Conservation (phyloP, 2,329 filamentous ascomycete species). For the Scytalidium lignicola region DNA sequence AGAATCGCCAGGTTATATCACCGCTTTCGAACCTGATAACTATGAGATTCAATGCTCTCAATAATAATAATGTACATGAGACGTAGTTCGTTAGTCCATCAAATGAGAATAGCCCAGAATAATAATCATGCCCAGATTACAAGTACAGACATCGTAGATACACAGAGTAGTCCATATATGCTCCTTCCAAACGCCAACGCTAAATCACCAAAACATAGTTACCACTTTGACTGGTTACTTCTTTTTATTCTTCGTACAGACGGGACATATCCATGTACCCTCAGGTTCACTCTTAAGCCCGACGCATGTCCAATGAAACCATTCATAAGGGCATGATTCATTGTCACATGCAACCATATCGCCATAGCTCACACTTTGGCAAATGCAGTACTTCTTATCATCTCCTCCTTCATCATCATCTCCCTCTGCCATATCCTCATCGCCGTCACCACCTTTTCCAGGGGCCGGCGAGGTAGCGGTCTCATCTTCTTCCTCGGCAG, state of each 20-base stretch:
- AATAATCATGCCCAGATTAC: too few species aligned
- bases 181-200: neutral
- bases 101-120: too few species aligned
- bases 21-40: too few species aligned
- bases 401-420: slow-evolving; percentile 71
- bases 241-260: slow-evolving; percentile 43
- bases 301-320: slow-evolving; percentile 81
- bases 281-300: slow-evolving; percentile 63
- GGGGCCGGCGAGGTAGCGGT: slow-evolving; percentile 28
- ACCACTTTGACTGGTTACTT: neutral
- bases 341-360: slow-evolving; percentile 91
- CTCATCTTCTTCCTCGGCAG: slow-evolving; percentile 46
- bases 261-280: slow-evolving; percentile 63
- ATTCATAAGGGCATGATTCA: slow-evolving; percentile 73
- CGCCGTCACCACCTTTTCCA: slow-evolving; percentile 48
- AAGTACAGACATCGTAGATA: too few species aligned
- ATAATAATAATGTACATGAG: too few species aligned
- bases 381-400: slow-evolving; percentile 74
- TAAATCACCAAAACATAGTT: neutral
- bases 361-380: slow-evolving; percentile 77
- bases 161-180: neutral
- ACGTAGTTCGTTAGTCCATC: too few species aligned
- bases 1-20: too few species aligned
- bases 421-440: slow-evolving; percentile 45
- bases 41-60: too few species aligned